Base-by-base conservation (phyloP, 805 yeast genomes). In the Starmerella kuoi region DNA sequence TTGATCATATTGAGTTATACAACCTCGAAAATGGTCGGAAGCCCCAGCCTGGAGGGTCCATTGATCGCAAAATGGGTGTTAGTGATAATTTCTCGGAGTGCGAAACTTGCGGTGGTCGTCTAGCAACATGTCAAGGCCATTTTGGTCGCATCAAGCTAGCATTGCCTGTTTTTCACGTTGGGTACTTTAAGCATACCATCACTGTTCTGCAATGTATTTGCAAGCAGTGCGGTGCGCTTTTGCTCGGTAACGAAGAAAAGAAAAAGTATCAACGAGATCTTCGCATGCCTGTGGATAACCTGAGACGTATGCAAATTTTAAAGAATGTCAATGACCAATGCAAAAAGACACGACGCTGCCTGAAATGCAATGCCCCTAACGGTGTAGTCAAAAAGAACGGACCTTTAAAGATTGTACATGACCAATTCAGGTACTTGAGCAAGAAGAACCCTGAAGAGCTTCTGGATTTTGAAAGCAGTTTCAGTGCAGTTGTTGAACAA, bases 311-410 rank as follows among this genome's bases (percentile, higher is more conserved):
- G 96, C 80, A 76, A 52, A 74, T 85, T 43, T 66, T 91, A 52
- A 88, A 82, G 62, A 75, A 74, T 54, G 71, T 91, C 45, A 65
- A 79, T 50, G 96, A 87, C 46, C 97, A 88, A 68, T 86, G 96
- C 62, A 86, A 87, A 55, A 91, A 91, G 55, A 96, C 87, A 64
- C 73, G 98, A 56, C 69, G 94, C 53, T 91, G 99, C 61, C 41
- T 28, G 15, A 5, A 20, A 6, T 91, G 99, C 68, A 81, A 84
- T 54, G 78, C 86, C 12, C 64, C 88, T 42, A 91, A 93, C 58
- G 99, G 99, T 53, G 96, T 91, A 40, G 98, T 91, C 22, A 91
- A 91, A 61, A 87, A 86, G 61, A 96, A 95, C 4, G 97, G 97
- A 0, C 88, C 98, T 1, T 68, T 93, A 48, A 91, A 91, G 60